phyloP scores from a whole-genome alignment of 352 stramenopile species.

The Phytophthora vignae region DNA sequence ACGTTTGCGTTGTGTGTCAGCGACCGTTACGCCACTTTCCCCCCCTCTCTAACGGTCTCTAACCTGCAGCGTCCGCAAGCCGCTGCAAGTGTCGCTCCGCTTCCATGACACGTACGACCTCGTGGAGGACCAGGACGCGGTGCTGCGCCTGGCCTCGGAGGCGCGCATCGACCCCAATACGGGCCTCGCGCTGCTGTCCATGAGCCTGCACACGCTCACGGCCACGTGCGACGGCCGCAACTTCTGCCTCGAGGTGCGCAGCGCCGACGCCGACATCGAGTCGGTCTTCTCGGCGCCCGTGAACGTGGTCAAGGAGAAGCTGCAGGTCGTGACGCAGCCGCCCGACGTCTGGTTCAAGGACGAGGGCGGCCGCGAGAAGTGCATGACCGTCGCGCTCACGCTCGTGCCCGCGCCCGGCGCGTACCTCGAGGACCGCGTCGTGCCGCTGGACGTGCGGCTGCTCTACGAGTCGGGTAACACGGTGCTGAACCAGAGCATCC shows the following conservation, averaged over 20 bases:
- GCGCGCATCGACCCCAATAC: slow-evolving; percentile 45
- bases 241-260: slow-evolving; percentile 76
- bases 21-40: slow-evolving; percentile 12
- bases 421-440: slow-evolving; percentile 78
- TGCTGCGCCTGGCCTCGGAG: slow-evolving; percentile 34
- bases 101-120: slow-evolving; percentile 85
- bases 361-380: slow-evolving; percentile 96
- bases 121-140: slow-evolving; percentile 64
- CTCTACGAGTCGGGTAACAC: slow-evolving; percentile 88
- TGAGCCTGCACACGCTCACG: slow-evolving; percentile 60
- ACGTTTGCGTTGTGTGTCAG: slow-evolving; percentile 1
- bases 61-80: slow-evolving; percentile 40
- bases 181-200: slow-evolving; percentile 54
- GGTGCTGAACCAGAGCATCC: slow-evolving; percentile 92
- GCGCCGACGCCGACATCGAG: slow-evolving; percentile 58
- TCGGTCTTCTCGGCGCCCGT: slow-evolving; percentile 72
- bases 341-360: slow-evolving; percentile 97
- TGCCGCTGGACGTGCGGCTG: slow-evolving; percentile 74
- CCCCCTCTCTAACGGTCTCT: neutral
- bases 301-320: slow-evolving; percentile 80
- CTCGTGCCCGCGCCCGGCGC: slow-evolving; percentile 65
- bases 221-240: slow-evolving; percentile 65
- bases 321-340: slow-evolving; percentile 79
- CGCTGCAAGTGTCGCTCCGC: slow-evolving; percentile 64
- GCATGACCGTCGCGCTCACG: slow-evolving; percentile 88